phyloP scores from a whole-genome alignment of 495 filamentous ascomycete genomes.

The Tuber calosporum region DNA sequence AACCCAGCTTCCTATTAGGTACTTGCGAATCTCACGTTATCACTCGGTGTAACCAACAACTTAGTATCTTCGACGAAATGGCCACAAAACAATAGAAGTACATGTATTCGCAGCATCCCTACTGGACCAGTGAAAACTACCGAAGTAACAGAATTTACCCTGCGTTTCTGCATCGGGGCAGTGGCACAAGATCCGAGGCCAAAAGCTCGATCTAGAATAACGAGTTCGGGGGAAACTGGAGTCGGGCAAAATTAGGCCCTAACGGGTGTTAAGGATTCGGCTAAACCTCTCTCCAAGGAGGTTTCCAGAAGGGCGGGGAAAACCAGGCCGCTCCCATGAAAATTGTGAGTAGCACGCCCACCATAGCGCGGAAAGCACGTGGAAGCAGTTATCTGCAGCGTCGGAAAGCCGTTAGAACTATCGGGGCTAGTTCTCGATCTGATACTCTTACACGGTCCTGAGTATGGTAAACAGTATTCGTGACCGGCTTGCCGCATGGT shows the following conservation, averaged over 20 bases:
- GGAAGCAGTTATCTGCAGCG: background rate
- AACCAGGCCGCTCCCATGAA: background rate
- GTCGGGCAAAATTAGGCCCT: background rate
- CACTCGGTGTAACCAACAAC: background rate
- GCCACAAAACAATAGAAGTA: background rate
- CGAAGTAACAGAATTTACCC: background rate
- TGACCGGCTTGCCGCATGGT: background rate
- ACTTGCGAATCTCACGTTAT: conserved; percentile 3
- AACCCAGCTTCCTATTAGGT: background rate
- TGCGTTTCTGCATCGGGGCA: background rate
- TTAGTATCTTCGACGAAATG: background rate
- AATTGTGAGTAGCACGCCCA: background rate
- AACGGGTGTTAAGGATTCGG: background rate
- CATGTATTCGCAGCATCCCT: background rate
- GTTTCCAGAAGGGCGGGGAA: background rate
- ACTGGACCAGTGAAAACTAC: background rate
- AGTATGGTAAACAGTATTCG: background rate
- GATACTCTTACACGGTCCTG: background rate
- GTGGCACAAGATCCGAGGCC: background rate
- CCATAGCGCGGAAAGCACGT: background rate
- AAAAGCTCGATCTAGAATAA: background rate
- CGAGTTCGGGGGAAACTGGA: background rate
- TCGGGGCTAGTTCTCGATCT: background rate
- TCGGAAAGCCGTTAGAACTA: background rate
- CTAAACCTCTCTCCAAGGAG: background rate